A percentile compares a stretch with the other conserved stretches of the same genome.
phyloP scores from a whole-genome alignment of 2,329 filamentous ascomycete species.

The Fulvia fulva region DNA sequence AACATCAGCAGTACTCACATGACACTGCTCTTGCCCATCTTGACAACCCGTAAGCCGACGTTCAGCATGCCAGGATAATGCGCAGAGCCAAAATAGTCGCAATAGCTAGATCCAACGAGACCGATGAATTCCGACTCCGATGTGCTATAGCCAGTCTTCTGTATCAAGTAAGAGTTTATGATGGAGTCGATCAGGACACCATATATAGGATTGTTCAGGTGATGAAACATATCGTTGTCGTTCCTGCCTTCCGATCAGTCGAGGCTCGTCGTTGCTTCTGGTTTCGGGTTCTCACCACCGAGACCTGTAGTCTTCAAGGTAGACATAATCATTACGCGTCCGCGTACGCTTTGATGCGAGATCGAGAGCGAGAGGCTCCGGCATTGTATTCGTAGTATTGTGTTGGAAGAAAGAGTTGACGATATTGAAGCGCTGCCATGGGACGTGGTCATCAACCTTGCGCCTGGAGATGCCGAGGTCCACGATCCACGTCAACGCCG shows the following conservation, averaged over 20 bases:
- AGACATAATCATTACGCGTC: constrained; percentile 69
- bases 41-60: constrained; percentile 75
- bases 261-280: neutral
- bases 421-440: neutral
- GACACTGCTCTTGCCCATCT: constrained; percentile 80
- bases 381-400: constrained; percentile 12
- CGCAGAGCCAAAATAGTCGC: constrained; percentile 73
- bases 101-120: constrained; percentile 79
- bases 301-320: constrained; percentile 75
- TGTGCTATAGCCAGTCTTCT: constrained; percentile 71
- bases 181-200: constrained; percentile 66
- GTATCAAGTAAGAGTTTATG: constrained; percentile 82
- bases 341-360: constrained; percentile 22
- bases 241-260: constrained; percentile 52
- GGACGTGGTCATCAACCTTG: neutral
- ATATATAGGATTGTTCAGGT: constrained; percentile 54
- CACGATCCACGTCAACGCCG: neutral
- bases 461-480: neutral
- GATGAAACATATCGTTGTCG: constrained; percentile 93
- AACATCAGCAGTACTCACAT: constrained; percentile 38
- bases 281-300: constrained; percentile 59
- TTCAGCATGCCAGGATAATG: constrained; percentile 80
- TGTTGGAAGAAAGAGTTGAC: neutral
- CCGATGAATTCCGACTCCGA: constrained; percentile 68
- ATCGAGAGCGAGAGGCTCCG: constrained; percentile 43